phyloP scores from a whole-genome alignment of 495 filamentous ascomycete species.

The Penicillium dipodomyicola region DNA sequence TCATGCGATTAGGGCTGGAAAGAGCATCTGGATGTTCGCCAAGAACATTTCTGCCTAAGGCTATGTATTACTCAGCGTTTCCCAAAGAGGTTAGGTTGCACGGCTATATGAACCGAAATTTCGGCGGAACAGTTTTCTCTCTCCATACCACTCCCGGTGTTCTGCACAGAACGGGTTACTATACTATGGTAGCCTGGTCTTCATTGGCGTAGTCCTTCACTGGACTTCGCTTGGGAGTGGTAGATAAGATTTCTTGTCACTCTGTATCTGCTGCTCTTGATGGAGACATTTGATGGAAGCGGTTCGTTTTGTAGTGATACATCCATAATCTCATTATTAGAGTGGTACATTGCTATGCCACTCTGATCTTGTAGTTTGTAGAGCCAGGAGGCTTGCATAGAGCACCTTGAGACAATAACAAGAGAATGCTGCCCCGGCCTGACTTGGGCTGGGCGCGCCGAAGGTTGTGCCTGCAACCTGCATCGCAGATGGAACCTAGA shows the following conservation, averaged over 20 bases:
- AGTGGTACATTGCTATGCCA: slow-evolving; percentile 7
- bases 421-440: neutral
- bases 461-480: slow-evolving; percentile 7
- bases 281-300: slow-evolving; percentile 69
- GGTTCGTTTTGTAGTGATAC: slow-evolving; percentile 69
- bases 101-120: slow-evolving; percentile 20
- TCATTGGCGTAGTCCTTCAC: slow-evolving; percentile 62
- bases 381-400: neutral
- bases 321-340: slow-evolving; percentile 32
- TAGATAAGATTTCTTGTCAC: slow-evolving; percentile 63
- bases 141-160: slow-evolving; percentile 46
- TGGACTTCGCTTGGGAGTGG: slow-evolving; percentile 64
- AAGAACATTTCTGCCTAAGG: neutral
- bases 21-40: no score
- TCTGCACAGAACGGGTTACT: slow-evolving; percentile 54
- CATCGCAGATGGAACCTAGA: slow-evolving; percentile 2
- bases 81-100: slow-evolving; percentile 14
- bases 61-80: slow-evolving; percentile 15
- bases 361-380: slow-evolving; percentile 1
- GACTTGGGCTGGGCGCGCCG: slow-evolving; percentile 2
- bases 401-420: neutral
- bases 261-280: slow-evolving; percentile 97
- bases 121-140: slow-evolving; percentile 27
- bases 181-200: slow-evolving; percentile 44
- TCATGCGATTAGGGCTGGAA: no score